Evolutionary conservation across 257 asterid species (phyloP).

Genomic region (Nicotiana obtusifolia): DNA sequence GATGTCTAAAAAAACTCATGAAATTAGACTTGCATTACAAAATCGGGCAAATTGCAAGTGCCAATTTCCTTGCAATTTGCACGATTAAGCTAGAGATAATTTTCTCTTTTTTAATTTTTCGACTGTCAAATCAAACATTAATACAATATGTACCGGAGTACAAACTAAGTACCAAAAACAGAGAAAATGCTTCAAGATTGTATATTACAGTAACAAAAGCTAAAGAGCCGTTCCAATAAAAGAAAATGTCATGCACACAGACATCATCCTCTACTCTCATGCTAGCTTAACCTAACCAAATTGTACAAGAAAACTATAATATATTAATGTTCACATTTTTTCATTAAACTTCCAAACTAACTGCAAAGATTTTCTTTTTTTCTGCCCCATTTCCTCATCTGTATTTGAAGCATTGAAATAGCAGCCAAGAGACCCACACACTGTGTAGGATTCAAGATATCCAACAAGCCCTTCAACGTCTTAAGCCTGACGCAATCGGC

Average conservation of each 20-base stretch:
- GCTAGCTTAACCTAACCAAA: background rate
- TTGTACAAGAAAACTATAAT: too few species aligned
- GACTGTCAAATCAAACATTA: background rate
- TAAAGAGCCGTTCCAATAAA: background rate
- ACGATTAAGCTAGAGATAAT: background rate
- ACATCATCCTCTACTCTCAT: background rate
- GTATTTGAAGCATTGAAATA: conserved; percentile 30
- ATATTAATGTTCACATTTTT: too few species aligned
- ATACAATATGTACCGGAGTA: too few species aligned
- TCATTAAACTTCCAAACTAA: background rate
- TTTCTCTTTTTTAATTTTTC: too few species aligned
- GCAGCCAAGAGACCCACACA: conserved; percentile 46
- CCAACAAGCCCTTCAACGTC: conserved; percentile 51
- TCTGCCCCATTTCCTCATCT: conserved; percentile 38
- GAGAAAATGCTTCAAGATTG: too few species aligned
- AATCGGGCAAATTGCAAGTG: too few species aligned
- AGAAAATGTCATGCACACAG: background rate
- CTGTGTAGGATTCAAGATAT: conserved; percentile 47
- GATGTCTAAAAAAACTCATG: too few species aligned
- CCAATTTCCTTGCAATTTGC: too few species aligned
- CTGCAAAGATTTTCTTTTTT: background rate
- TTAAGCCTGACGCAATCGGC: conserved; percentile 58
- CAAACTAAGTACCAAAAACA: too few species aligned
- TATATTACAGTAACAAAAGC: background rate
- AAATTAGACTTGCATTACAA: too few species aligned